phyloP scores from a whole-genome alignment of 2,329 filamentous ascomycete species.

The Dichotomopilus funicola region DNA sequence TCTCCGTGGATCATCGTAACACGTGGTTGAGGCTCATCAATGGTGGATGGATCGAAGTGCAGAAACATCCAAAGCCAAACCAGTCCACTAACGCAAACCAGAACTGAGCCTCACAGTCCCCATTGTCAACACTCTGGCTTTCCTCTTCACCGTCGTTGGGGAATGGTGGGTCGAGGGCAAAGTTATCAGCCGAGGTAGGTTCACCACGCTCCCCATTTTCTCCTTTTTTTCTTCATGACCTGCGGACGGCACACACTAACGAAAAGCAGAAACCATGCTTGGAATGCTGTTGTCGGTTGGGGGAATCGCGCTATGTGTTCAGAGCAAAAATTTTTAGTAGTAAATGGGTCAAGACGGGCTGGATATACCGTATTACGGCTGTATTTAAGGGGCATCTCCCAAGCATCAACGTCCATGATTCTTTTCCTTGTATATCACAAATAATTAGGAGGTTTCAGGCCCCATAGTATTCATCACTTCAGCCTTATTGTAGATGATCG shows the following conservation, averaged over 20 bases:
- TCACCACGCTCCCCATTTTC: constrained; percentile 8
- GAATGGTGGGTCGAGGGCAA: constrained; percentile 95
- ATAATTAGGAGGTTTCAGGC: no score
- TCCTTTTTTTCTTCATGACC: not conserved
- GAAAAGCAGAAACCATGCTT: constrained; percentile 64
- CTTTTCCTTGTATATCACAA: no score
- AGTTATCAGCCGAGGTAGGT: constrained; percentile 72
- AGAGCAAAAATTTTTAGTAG: constrained; percentile 45
- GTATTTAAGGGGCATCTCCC: no score
- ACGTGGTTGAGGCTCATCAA: not conserved
- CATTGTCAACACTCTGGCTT: constrained; percentile 89
- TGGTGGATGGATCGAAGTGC: not conserved
- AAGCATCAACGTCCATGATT: no score
- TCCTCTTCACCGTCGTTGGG: constrained; percentile 89
- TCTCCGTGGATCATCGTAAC: not conserved
- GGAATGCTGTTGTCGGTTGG: constrained; percentile 73
- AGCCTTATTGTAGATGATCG: no score
- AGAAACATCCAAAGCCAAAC: no score
- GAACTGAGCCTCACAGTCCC: constrained; percentile 90
- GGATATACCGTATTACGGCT: not conserved
- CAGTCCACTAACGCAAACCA: constrained; percentile 29
- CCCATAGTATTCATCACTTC: no score
- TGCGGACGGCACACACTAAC: not conserved
- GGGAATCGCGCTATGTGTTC: constrained; percentile 79
- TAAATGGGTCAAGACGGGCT: not conserved